A percentile compares a stretch with the other conserved stretches of the same genome.
Evolutionary conservation across 768 basidiomycete species (phyloP).

Genomic region (Pisolithus orientalis): DNA sequence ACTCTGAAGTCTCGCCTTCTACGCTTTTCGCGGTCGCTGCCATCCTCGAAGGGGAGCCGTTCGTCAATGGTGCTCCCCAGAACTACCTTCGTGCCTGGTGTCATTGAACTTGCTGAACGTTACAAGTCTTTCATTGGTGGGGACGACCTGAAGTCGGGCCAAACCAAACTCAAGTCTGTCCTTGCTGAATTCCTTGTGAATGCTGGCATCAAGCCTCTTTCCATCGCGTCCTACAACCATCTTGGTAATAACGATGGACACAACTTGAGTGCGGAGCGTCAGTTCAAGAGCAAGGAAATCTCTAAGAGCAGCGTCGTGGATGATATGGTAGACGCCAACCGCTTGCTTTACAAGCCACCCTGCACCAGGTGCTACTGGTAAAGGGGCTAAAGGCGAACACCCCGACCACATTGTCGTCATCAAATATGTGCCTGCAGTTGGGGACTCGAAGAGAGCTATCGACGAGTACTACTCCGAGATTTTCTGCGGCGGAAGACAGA

Average conservation of each 20-base stretch:
- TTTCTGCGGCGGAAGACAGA: slow-evolving; percentile 89
- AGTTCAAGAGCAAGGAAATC: slow-evolving; percentile 99
- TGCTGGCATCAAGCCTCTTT: slow-evolving; percentile 95
- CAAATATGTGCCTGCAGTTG: slow-evolving; percentile 95
- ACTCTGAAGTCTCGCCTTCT: slow-evolving; percentile 93
- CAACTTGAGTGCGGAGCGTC: slow-evolving; percentile 83
- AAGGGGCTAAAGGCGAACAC: slow-evolving; percentile 82
- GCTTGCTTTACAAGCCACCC: slow-evolving; percentile 83
- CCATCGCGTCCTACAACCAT: slow-evolving; percentile 97
- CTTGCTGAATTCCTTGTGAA: slow-evolving; percentile 98
- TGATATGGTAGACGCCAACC: slow-evolving; percentile 94
- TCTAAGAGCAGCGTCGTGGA: slow-evolving; percentile 96
- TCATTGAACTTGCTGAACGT: slow-evolving; percentile 87
- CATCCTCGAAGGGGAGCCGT: slow-evolving; percentile 92
- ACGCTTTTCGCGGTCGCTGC: slow-evolving; percentile 93
- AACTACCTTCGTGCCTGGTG: slow-evolving; percentile 98
- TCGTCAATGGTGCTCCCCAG: slow-evolving; percentile 96
- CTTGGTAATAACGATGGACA: slow-evolving; percentile 97
- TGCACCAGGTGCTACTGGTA: slow-evolving; percentile 47
- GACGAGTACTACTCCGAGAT: slow-evolving; percentile 99
- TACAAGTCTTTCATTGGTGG: slow-evolving; percentile 91
- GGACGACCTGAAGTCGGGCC: slow-evolving; percentile 96
- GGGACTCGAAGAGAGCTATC: slow-evolving; percentile 98
- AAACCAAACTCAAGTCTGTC: slow-evolving; percentile 96
- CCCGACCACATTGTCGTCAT: slow-evolving; percentile 96